phyloP scores from a whole-genome alignment of 202 grass and related monocot genomes.

The Sporobolus alterniflorus region DNA sequence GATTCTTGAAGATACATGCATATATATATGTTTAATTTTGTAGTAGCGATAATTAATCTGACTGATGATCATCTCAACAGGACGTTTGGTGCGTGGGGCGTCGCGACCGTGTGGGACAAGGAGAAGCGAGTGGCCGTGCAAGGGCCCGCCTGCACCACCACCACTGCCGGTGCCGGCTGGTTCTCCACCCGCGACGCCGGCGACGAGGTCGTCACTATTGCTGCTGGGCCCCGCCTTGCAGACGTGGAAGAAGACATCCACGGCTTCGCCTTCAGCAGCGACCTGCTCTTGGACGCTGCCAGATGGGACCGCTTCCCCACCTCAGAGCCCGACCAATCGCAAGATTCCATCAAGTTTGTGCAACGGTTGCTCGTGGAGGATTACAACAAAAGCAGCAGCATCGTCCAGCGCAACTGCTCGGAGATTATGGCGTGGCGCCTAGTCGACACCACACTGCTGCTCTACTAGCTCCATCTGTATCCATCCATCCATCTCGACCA shows the following conservation, averaged over 20 bases:
- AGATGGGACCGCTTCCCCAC: conserved; percentile 70
- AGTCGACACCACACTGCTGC: conserved; percentile 28
- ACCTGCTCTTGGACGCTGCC: conserved; percentile 61
- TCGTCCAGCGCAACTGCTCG: conserved; percentile 47
- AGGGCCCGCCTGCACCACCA: conserved; percentile 54
- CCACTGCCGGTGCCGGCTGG: conserved; percentile 50
- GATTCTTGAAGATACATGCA: no score
- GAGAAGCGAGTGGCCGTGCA: conserved; percentile 53
- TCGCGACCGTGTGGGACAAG: conserved; percentile 61
- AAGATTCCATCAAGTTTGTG: conserved; percentile 78
- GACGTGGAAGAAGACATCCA: conserved; percentile 30
- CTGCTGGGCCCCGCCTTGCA: neutral
- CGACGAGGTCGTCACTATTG: neutral
- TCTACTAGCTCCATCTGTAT: neutral
- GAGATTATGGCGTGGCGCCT: conserved; percentile 69
- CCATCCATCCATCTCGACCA: no score
- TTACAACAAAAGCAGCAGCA: conserved; percentile 52
- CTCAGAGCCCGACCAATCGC: conserved; percentile 62
- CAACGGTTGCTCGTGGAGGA: conserved; percentile 48
- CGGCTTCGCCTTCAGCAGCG: conserved; percentile 68
- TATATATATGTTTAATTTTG: no score
- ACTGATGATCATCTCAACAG: neutral
- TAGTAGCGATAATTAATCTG: no score
- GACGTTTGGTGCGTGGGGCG: conserved; percentile 74
- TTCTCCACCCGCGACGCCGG: conserved; percentile 4